A percentile compares a stretch with the other conserved stretches of the same genome.
phyloP scores from a whole-genome alignment of 2,329 filamentous ascomycete genomes.

The Fusarium redolens region DNA sequence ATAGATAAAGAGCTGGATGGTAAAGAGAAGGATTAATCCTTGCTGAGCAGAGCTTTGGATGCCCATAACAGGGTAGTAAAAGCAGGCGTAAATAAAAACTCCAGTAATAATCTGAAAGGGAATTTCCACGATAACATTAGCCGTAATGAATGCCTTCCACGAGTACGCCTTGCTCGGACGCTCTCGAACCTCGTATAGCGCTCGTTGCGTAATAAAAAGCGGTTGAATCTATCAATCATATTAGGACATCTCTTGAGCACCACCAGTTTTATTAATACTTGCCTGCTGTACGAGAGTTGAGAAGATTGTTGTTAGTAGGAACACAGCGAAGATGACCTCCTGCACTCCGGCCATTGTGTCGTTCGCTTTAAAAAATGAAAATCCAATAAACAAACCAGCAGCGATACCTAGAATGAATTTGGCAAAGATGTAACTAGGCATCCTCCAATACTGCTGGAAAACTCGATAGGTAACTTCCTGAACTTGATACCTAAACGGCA shows the following conservation, averaged over 20 bases:
- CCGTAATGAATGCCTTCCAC: slow-evolving; percentile 78
- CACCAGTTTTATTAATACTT: slow-evolving; percentile 1
- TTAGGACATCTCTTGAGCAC: too few species aligned
- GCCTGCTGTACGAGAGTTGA: slow-evolving; percentile 74
- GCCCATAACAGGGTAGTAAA: slow-evolving; percentile 73
- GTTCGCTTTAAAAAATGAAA: slow-evolving; percentile 71
- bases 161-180: slow-evolving; percentile 79
- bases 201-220: slow-evolving; percentile 78
- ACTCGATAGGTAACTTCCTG: slow-evolving; percentile 73
- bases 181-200: slow-evolving; percentile 82
- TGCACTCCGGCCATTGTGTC: slow-evolving; percentile 76
- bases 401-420: slow-evolving; percentile 73
- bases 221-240: slow-evolving; percentile 70
- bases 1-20: slow-evolving; percentile 75
- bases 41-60: slow-evolving; percentile 65
- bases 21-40: slow-evolving; percentile 73
- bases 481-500: slow-evolving; percentile 76
- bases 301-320: slow-evolving; percentile 82
- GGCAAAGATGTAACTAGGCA: slow-evolving; percentile 80
- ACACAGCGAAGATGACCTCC: slow-evolving; percentile 79
- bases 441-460: slow-evolving; percentile 87
- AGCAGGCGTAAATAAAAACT: slow-evolving; percentile 71
- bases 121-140: slow-evolving; percentile 78
- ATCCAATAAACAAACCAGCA: slow-evolving; percentile 77
- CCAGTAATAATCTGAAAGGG: slow-evolving; percentile 75